Evolutionary conservation across 768 basidiomycete genomes (phyloP).

Genomic region (Hericium rajendrae): DNA sequence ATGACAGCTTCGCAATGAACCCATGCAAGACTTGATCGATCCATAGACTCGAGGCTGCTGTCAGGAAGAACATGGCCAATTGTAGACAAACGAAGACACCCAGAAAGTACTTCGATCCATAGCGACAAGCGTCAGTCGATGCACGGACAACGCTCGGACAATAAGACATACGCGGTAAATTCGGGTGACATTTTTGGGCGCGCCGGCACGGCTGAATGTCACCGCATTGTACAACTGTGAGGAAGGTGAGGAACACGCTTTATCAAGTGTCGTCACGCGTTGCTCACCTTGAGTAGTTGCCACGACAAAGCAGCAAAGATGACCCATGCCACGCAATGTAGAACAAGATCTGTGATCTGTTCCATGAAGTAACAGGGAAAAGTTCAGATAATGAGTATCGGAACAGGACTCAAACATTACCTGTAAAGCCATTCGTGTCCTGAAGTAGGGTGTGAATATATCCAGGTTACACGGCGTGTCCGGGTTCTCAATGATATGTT

Average conservation of each 20-base stretch:
- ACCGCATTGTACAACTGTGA: slow-evolving; percentile 34
- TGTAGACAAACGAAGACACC: slow-evolving; percentile 45
- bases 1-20: slow-evolving; percentile 32
- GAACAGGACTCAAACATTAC: slow-evolving; percentile 19
- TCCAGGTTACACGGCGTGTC: slow-evolving; percentile 41
- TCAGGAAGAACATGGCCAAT: slow-evolving; percentile 41
- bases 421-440: slow-evolving; percentile 30
- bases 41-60: slow-evolving; percentile 46
- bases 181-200: slow-evolving; percentile 37
- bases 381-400: not conserved
- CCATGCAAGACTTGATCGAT: slow-evolving; percentile 42
- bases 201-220: slow-evolving; percentile 44
- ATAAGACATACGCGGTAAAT: slow-evolving; percentile 35
- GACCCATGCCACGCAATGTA: slow-evolving; percentile 34
- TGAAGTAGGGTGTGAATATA: slow-evolving; percentile 37
- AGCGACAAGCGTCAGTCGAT: not conserved
- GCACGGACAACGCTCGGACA: no score
- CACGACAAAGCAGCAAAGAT: slow-evolving; percentile 35
- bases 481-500: slow-evolving; percentile 27
- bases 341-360: slow-evolving; percentile 40
- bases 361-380: not conserved
- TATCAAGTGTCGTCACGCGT: no score
- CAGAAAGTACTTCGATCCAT: slow-evolving; percentile 37
- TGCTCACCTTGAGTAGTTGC: slow-evolving; percentile 32
- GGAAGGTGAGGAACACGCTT: no score